Percentiles rank a stretch among this genome's conserved stretches.
phyloP scores from a whole-genome alignment of 306 rosid genomes.

The Pyrus bretschneideri region DNA sequence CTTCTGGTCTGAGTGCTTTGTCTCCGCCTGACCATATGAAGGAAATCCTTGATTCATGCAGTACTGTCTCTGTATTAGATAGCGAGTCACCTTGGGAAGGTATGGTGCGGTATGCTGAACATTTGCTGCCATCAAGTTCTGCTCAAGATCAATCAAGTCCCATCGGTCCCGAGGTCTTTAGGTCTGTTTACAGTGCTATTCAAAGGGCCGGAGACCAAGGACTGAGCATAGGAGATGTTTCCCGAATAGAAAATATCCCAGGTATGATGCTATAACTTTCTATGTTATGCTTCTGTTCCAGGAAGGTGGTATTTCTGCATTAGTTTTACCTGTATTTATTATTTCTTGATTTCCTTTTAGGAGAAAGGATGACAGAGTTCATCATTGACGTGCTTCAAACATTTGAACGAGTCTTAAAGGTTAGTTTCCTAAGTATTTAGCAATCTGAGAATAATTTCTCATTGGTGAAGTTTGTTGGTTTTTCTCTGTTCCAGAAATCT shows the following conservation, averaged over 20 bases:
- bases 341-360: slow-evolving; percentile 34
- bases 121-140: slow-evolving; percentile 29
- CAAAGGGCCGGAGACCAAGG: slow-evolving; percentile 92
- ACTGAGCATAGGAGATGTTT: slow-evolving; percentile 67
- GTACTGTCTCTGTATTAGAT: slow-evolving; percentile 25
- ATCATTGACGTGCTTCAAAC: slow-evolving; percentile 71
- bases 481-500: neutral
- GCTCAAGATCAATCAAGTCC: slow-evolving; percentile 33
- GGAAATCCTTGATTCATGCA: slow-evolving; percentile 33
- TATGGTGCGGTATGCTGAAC: slow-evolving; percentile 60
- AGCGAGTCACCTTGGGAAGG: slow-evolving; percentile 68
- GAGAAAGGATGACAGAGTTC: slow-evolving; percentile 48
- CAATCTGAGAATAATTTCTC: neutral
- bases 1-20: slow-evolving; percentile 18
- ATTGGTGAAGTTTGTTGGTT: neutral
- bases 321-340: neutral
- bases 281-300: neutral
- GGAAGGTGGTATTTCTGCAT: slow-evolving; percentile 1
- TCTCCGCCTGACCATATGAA: slow-evolving; percentile 33
- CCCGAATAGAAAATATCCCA: slow-evolving; percentile 49
- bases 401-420: slow-evolving; percentile 67
- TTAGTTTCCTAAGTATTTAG: slow-evolving; percentile 23
- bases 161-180: slow-evolving; percentile 55
- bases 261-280: slow-evolving; percentile 38
- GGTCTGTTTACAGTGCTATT: slow-evolving; percentile 59